Percentiles rank a stretch among this genome's conserved stretches.
Conservation (phyloP, 2,329 filamentous ascomycete genomes). For the Exophiala dermatitidis region DNA sequence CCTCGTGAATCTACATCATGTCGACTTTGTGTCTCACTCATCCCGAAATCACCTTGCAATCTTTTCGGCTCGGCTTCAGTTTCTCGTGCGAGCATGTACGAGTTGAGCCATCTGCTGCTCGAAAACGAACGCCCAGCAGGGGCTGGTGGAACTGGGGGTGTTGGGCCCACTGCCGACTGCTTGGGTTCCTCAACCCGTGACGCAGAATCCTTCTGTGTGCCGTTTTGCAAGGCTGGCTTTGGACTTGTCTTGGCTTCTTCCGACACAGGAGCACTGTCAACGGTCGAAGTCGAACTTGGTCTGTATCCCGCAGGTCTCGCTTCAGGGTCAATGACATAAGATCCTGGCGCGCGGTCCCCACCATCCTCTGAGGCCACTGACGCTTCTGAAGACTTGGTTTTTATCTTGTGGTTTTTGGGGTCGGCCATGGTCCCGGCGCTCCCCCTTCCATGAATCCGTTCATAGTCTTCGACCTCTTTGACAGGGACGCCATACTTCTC, state of each 20-base stretch:
- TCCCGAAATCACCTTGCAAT: constrained; percentile 19
- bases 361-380: constrained; percentile 6
- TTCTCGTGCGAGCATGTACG: not conserved
- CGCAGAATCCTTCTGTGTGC: constrained; percentile 1
- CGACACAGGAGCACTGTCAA: constrained; percentile 12
- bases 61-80: constrained; percentile 17
- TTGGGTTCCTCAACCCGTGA: not conserved
- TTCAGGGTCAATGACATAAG: constrained; percentile 19
- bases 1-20: not conserved
- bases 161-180: not conserved
- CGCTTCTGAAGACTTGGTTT: constrained; percentile 19
- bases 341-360: constrained; percentile 11
- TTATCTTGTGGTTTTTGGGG: constrained; percentile 26
- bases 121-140: constrained; percentile 8
- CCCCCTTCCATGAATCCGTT: constrained; percentile 23
- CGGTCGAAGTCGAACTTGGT: constrained; percentile 14
- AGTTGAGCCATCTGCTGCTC: not conserved
- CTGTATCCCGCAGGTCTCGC: constrained; percentile 20
- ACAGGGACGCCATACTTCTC: constrained; percentile 27
- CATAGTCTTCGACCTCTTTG: constrained; percentile 24
- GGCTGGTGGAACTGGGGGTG: not conserved
- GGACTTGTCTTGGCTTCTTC: constrained; percentile 14
- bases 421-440: constrained; percentile 27
- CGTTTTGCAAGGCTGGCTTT: constrained; percentile 7
- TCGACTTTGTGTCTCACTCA: not conserved